Evolutionary conservation across 768 basidiomycete genomes (phyloP).

Genomic region (Hypsizygus marmoreus): DNA sequence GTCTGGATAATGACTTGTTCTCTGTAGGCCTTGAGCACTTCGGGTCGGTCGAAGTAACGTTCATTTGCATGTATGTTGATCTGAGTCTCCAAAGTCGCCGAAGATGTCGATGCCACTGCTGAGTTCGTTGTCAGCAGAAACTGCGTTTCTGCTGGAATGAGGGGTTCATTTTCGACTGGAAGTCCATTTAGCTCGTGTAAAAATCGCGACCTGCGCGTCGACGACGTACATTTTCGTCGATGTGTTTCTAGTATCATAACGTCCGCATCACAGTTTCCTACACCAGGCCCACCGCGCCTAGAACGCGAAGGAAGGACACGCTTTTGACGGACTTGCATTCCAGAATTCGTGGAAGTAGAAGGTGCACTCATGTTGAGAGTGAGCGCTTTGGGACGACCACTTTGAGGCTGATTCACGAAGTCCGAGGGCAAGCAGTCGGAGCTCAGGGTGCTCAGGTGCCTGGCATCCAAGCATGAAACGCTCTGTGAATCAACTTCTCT

Average conservation of each 20-base stretch:
- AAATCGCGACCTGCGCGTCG: conserved; percentile 6
- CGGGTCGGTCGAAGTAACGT: conserved; percentile 77
- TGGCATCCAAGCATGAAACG: too few species aligned
- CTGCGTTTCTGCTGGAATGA: conserved; percentile 64
- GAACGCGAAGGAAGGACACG: conserved; percentile 83
- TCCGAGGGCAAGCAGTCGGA: not conserved
- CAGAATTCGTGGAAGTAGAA: conserved; percentile 33
- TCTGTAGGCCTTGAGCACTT: conserved; percentile 70
- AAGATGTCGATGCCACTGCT: conserved; percentile 44
- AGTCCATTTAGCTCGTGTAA: conserved; percentile 10
- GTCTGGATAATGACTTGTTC: conserved; percentile 77
- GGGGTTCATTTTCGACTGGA: conserved; percentile 69
- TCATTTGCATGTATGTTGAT: conserved; percentile 65
- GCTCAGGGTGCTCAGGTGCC: too few species aligned
- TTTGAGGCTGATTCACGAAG: not conserved
- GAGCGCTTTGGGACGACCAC: conserved; percentile 1
- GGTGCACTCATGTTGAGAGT: conserved; percentile 37
- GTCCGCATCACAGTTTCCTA: conserved; percentile 80
- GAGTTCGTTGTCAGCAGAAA: conserved; percentile 80
- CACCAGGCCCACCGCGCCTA: conserved; percentile 78
- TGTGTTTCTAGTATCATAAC: conserved; percentile 82
- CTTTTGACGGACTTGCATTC: conserved; percentile 56
- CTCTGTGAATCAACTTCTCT: too few species aligned
- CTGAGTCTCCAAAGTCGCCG: conserved; percentile 36
- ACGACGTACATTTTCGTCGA: conserved; percentile 68